These are phyloP conservation scores for Monosporascus sp. DNA, from an alignment of 2,329 filamentous ascomycete genomes.

Conservation along the genomic window DNA sequence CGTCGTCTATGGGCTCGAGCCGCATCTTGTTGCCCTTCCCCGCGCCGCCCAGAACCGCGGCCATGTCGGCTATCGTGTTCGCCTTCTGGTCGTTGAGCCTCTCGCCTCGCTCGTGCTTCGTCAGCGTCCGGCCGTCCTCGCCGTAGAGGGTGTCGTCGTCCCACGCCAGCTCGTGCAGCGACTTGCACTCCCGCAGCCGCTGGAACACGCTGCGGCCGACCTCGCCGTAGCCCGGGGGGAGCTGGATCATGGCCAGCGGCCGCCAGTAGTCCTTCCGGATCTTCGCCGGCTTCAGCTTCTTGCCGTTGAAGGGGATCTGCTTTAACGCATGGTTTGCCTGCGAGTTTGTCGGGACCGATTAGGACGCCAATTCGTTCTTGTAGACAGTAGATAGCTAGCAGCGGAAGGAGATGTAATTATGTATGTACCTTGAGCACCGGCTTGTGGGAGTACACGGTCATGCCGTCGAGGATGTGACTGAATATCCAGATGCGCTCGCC, in stretches of 20 bases:
- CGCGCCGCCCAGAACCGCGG: slow-evolving; percentile 47
- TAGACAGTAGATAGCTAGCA: no score
- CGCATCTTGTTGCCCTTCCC: slow-evolving; percentile 47
- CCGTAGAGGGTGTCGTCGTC: slow-evolving; percentile 38
- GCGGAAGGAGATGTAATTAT: neutral
- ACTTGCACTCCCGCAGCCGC: slow-evolving; percentile 59
- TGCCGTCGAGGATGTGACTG: slow-evolving; percentile 42
- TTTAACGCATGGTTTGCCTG: slow-evolving; percentile 18
- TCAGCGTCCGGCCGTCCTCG: slow-evolving; percentile 27
- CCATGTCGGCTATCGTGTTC: slow-evolving; percentile 59
- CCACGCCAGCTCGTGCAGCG: slow-evolving; percentile 59
- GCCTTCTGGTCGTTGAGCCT: slow-evolving; percentile 55
- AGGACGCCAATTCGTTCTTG: neutral
- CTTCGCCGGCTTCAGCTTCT: slow-evolving; percentile 58
- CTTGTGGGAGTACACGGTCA: slow-evolving; percentile 48
- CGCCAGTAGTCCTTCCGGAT: slow-evolving; percentile 64
- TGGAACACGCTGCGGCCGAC: slow-evolving; percentile 56
- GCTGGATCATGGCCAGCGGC: slow-evolving; percentile 54
- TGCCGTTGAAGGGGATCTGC: slow-evolving; percentile 54
- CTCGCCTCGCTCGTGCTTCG: slow-evolving; percentile 39
- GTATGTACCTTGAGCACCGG: slow-evolving; percentile 39
- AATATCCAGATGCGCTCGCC: slow-evolving; percentile 56
- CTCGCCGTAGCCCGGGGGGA: slow-evolving; percentile 44
- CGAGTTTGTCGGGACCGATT: neutral
- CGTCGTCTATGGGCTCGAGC: slow-evolving; percentile 8